Base-by-base conservation (phyloP, 2,329 filamentous ascomycete species). In the Nannizzia gypsea region DNA sequence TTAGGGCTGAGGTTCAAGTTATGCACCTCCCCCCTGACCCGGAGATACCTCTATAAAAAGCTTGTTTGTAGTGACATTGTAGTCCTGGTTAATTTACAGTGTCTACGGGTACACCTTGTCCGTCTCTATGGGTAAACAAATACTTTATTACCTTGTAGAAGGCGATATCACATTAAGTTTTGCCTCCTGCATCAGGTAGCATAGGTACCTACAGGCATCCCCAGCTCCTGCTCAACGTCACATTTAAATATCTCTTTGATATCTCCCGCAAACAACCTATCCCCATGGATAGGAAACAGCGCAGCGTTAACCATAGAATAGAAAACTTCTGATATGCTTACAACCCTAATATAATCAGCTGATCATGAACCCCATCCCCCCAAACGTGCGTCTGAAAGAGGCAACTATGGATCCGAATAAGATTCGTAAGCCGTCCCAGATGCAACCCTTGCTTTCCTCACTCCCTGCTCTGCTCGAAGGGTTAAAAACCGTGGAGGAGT, bases 1-100 rank as follows among this genome's bases (percentile, higher is more conserved):
- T 24, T 31, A 54, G 50, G 50, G 26, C 26, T 54, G 50, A 36
- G 50, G 28, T 54, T 34, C 26, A n/a, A 17, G 26, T 31, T 50
- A 20, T 54, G 26, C 26, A 20, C 15, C 8, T 5, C 3, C 26
- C 50, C 50, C 50, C 50, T 36, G 50, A 15, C 9, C 8, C 17
- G 50, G 50, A 34, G 24, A 54, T 54, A 54, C 50, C 50, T 54
- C 26, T 54, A 36, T 24, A 54, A 54, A 36, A 54, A 54, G 50
- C 50, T 54, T 54, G 50, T 54, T 54, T 54, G 15, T 20, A 54
- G 50, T 54, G 26, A 54, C 26, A 31, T 28, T 34, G 15, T 34
- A n/a, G 24, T 6, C 13, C 26, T 24, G 13, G 5, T 17, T 6
- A 20, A n/a, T 34, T n/a, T n/a, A 54, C 15, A 9, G 11, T 54